A percentile compares a stretch with the other conserved stretches of the same genome.
These are phyloP conservation scores for Fragaria iinumae DNA, from an alignment of 306 rosid species.

Conservation along the genomic window DNA sequence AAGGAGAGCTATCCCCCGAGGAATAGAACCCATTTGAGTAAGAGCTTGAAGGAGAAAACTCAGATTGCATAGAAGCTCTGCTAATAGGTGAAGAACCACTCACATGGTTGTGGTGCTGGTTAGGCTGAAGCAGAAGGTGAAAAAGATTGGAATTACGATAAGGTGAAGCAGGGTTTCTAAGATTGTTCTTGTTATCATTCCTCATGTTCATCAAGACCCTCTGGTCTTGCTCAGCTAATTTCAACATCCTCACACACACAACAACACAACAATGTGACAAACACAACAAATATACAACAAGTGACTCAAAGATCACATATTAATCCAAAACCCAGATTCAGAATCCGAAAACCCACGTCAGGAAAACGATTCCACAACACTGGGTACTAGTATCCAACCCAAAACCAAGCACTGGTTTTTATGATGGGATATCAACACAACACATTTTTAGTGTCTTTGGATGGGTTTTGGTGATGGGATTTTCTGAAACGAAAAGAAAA, in stretches of 20 bases:
- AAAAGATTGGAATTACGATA: slow-evolving; percentile 17
- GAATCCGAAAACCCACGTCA: slow-evolving; percentile 26
- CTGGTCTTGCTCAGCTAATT: slow-evolving; percentile 22
- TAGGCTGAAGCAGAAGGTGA: slow-evolving; percentile 13
- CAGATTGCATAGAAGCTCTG: slow-evolving; percentile 31
- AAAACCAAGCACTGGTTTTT: background rate
- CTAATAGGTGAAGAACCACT: slow-evolving; percentile 33
- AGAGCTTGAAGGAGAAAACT: slow-evolving; percentile 31
- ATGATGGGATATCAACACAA: background rate
- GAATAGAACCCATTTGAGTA: slow-evolving; percentile 27
- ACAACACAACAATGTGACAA: background rate
- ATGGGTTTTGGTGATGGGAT: slow-evolving; percentile 20
- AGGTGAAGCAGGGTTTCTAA: slow-evolving; percentile 11
- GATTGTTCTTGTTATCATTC: slow-evolving; percentile 15
- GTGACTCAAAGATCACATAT: background rate
- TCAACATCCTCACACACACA: slow-evolving; percentile 16
- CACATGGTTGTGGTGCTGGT: slow-evolving; percentile 19
- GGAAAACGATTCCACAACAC: background rate
- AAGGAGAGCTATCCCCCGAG: slow-evolving; percentile 13
- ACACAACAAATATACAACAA: background rate
- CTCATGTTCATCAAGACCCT: slow-evolving; percentile 21
- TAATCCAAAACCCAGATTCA: slow-evolving; percentile 20
- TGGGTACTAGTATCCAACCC: background rate
- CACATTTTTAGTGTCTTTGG: background rate
- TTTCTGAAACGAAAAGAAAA: slow-evolving; percentile 4